Base-by-base conservation (phyloP, 345 rosid genomes). In the Corchorus capsularis region DNA sequence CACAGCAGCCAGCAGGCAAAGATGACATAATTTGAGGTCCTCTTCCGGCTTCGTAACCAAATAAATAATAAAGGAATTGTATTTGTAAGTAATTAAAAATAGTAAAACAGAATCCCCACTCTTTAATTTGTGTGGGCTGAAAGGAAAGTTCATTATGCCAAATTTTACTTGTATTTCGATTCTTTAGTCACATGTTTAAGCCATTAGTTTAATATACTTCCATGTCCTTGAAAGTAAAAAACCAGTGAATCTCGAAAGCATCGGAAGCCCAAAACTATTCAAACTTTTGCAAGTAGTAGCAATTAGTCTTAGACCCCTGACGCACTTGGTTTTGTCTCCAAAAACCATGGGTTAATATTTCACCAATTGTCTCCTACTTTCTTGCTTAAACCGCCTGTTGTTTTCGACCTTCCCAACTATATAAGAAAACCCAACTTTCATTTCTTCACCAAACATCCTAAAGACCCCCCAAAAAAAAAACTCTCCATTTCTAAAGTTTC, bases 271-370 rank as follows among this genome's bases (percentile, higher is more conserved):
- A 56, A 59, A 27, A 32, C 8, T 13, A 5, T 34, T 14, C 10
- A 41, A 61, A 12, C 63, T 37, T 27, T 39, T 39, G 1, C 43
- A 39, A 39, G 43, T 39, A 39, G 1, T 27, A 39, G 43, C 6
- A 39, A 27, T 6, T 22, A 27, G 37, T 0, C 22, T 0, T 9
- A 11, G 39, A 0, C 43, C 43, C 43, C 65, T 41, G 34, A 61
- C 32, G 45, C 66, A 34, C 73, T 35, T 35, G 62, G 73, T 70
- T 70, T 69, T 35, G 47, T 17, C 62, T 37, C 16, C 16, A 39
- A 52, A 69, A 69, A 69, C 73, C 46, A 34, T 52, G 73, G 73
- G 72, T 49, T 0, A 27, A 27, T 27, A 14, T 22, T 13, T 20
- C 2, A 1, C 2, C 27, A 7, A 6, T 55, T 8, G 13, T 57